Conservation (phyloP, 2,329 filamentous ascomycete species). For the Alternaria atra region DNA sequence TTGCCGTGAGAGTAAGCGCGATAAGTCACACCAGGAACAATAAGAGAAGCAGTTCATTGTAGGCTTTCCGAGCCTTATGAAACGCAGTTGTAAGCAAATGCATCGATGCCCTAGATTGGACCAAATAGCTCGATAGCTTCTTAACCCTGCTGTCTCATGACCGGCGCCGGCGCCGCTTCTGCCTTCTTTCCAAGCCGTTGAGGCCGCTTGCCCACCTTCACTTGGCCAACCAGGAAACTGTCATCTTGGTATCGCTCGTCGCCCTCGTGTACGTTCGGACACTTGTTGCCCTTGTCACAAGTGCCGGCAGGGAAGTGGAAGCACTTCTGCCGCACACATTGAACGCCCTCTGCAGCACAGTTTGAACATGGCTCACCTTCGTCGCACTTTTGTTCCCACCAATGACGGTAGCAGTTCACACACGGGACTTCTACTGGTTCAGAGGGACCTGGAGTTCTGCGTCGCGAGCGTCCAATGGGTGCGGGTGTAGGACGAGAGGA, state of each 20-base stretch:
- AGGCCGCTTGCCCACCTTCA: not conserved
- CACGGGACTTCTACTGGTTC: not conserved
- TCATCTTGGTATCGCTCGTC: not conserved
- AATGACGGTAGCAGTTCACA: conserved; percentile 5
- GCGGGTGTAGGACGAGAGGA: not conserved
- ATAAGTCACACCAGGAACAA: not conserved
- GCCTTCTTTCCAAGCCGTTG: not conserved
- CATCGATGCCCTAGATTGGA: not conserved
- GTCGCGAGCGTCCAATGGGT: not conserved
- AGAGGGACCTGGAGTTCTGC: not conserved
- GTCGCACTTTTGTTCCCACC: conserved; percentile 2
- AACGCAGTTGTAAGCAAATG: not conserved
- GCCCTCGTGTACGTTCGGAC: not conserved
- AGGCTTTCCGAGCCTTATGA: not conserved
- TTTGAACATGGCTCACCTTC: not conserved
- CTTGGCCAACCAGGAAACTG: not conserved
- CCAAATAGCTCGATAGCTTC: not conserved
- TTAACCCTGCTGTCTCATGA: not conserved
- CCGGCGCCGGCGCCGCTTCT: not conserved
- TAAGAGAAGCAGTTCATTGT: not conserved
- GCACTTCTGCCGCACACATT: conserved; percentile 3
- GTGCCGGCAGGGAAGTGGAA: not conserved
- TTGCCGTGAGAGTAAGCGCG: not conserved
- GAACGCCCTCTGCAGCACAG: not conserved
- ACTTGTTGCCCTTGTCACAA: not conserved